A percentile compares a stretch with the other conserved stretches of the same genome.
Evolutionary conservation across 1,139 yeast species (phyloP).

Genomic region (Yamadazyma aaseri): DNA sequence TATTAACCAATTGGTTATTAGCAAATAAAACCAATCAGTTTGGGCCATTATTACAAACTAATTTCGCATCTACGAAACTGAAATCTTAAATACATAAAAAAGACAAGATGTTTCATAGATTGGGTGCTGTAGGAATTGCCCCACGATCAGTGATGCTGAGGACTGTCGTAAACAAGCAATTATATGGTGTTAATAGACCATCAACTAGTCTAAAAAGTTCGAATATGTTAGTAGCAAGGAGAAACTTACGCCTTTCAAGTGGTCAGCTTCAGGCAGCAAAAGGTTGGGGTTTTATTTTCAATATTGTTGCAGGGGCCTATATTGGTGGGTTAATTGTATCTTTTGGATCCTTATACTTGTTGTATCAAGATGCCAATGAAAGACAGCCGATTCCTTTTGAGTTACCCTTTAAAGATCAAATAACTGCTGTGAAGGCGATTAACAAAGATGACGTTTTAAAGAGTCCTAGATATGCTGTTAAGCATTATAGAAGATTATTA

Average conservation of each 20-base stretch:
- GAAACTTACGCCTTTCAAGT: constrained; percentile 14
- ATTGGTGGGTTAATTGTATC: constrained; percentile 43
- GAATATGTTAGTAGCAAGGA: no score
- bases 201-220: no score
- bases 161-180: not conserved
- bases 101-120: constrained; percentile 1
- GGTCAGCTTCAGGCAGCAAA: constrained; percentile 23
- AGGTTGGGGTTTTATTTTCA: constrained; percentile 34
- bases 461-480: constrained; percentile 45
- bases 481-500: constrained; percentile 42
- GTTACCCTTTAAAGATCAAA: constrained; percentile 31
- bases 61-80: no score
- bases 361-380: constrained; percentile 41
- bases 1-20: constrained; percentile 44
- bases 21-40: constrained; percentile 9
- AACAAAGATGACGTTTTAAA: constrained; percentile 46
- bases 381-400: constrained; percentile 45
- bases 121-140: not conserved
- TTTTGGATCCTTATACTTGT: constrained; percentile 37
- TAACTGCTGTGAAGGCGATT: constrained; percentile 43
- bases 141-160: not conserved
- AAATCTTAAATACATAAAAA: no score
- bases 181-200: no score
- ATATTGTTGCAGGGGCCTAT: constrained; percentile 44
- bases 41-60: no score